phyloP scores from a whole-genome alignment of 2,329 filamentous ascomycete species.

The Myriangium duriaei region DNA sequence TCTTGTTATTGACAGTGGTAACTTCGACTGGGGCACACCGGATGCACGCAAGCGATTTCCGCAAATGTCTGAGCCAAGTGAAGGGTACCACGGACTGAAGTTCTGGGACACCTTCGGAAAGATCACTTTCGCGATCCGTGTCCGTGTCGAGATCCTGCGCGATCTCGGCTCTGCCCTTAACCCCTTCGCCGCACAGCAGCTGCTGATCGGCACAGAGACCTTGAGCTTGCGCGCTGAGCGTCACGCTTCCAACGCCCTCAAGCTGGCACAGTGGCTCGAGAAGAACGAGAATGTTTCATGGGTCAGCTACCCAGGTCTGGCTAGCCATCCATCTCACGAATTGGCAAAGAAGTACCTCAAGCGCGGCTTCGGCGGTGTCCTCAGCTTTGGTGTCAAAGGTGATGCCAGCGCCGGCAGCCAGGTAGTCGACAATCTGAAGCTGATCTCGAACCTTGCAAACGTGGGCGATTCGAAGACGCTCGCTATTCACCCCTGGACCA shows the following conservation, averaged over 20 bases:
- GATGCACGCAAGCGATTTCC: constrained; percentile 55
- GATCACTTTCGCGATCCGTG: constrained; percentile 70
- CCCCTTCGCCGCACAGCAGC: constrained; percentile 85
- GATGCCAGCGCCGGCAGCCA: constrained; percentile 70
- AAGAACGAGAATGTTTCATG: constrained; percentile 72
- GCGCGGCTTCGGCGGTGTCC: constrained; percentile 74
- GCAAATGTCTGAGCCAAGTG: constrained; percentile 77
- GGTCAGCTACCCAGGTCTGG: constrained; percentile 87
- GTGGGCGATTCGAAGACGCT: constrained; percentile 92
- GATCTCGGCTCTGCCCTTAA: constrained; percentile 75
- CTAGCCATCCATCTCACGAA: constrained; percentile 67
- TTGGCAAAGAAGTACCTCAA: constrained; percentile 77
- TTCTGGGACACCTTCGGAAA: constrained; percentile 88
- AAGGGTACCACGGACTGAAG: constrained; percentile 84
- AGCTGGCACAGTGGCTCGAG: constrained; percentile 72
- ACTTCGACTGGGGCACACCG: constrained; percentile 81
- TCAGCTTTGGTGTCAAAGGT: constrained; percentile 89
- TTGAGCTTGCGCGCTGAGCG: constrained; percentile 75
- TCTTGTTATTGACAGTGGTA: constrained; percentile 74
- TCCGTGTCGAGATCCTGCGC: constrained; percentile 79
- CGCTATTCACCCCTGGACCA: constrained; percentile 90
- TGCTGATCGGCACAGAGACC: constrained; percentile 81
- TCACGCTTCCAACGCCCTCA: constrained; percentile 71
- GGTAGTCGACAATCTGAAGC: constrained; percentile 86
- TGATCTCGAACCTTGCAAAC: constrained; percentile 92